Evolutionary conservation across 176 grass and related monocot species (phyloP).

Genomic region (Phoenix roebelenii): DNA sequence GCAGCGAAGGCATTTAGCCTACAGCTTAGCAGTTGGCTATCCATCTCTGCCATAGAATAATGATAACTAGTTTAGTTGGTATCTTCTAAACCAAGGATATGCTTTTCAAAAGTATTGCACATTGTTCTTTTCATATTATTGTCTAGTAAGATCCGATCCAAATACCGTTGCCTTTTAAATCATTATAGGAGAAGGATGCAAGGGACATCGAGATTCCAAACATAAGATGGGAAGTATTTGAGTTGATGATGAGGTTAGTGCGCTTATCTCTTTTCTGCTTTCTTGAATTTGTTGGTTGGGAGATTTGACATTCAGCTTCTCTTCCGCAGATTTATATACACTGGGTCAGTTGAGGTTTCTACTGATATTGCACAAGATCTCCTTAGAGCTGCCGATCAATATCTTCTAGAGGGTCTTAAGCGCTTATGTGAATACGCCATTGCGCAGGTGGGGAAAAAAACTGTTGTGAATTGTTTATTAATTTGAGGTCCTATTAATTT

Average conservation of each 20-base stretch:
- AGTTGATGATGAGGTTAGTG: constrained; percentile 94
- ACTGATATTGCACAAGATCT: constrained; percentile 84
- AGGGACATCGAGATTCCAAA: constrained; percentile 99
- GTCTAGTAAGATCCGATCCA: no score
- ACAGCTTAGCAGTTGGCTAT: no score
- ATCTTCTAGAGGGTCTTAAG: constrained; percentile 97
- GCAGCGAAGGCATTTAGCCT: no score
- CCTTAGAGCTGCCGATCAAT: constrained; percentile 94
- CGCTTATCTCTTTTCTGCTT: background rate
- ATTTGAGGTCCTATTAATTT: background rate
- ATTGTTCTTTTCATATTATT: no score
- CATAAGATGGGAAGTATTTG: constrained; percentile 87
- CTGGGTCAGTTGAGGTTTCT: constrained; percentile 72
- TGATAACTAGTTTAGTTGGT: no score
- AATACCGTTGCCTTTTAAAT: no score
- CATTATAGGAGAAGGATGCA: constrained; percentile 84
- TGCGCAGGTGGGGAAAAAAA: constrained; percentile 46
- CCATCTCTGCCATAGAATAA: no score
- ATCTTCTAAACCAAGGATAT: no score
- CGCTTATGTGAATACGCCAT: constrained; percentile 93
- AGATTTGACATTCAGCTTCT: constrained; percentile 9
- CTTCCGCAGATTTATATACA: constrained; percentile 92
- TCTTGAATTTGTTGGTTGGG: background rate
- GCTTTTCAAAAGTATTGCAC: no score
- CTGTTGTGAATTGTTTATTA: background rate